Evolutionary conservation across 352 stramenopile genomes (phyloP).

Genomic region (Paralagenidium karlingii): DNA sequence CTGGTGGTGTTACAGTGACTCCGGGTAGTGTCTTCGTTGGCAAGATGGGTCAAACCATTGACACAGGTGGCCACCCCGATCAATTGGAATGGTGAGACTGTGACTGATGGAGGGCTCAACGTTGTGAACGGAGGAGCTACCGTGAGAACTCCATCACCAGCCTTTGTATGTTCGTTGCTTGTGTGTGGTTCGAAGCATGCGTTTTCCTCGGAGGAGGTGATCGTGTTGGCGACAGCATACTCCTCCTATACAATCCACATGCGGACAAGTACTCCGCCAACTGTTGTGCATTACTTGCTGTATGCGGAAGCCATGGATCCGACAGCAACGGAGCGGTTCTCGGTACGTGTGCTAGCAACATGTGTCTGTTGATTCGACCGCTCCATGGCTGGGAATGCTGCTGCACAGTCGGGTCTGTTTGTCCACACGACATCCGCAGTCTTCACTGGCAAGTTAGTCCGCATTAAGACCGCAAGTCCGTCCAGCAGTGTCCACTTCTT

Average conservation of each 20-base stretch:
- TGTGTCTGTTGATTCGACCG: too few relatives aligned
- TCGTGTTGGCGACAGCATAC: conserved; percentile 10
- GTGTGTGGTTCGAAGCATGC: too few relatives aligned
- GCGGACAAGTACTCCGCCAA: conserved; percentile 6
- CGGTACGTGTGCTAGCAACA: too few relatives aligned
- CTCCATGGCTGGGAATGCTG: too few relatives aligned
- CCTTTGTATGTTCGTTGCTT: conserved; percentile 8
- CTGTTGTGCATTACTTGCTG: conserved; percentile 9
- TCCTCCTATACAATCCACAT: conserved; percentile 12
- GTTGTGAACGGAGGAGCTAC: conserved; percentile 18
- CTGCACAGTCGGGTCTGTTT: too few relatives aligned
- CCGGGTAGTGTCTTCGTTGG: conserved; percentile 23
- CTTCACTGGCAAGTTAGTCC: too few relatives aligned
- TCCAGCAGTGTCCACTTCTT: too few relatives aligned
- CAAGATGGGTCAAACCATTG: conserved; percentile 18
- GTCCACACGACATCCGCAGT: too few relatives aligned
- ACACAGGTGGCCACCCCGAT: conserved; percentile 19
- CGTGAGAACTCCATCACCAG: conserved; percentile 11
- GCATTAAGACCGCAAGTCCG: too few relatives aligned
- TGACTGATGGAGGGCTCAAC: conserved; percentile 15
- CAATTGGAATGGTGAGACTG: conserved; percentile 18
- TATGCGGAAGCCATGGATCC: conserved; percentile 6
- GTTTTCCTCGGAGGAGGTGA: too few relatives aligned
- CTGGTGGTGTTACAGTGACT: conserved; percentile 25
- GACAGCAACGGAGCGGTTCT: conserved; percentile 7